A percentile compares a stretch with the other conserved stretches of the same genome.
These are phyloP conservation scores for Vaccinium darrowii DNA, from an alignment of 148 eudicot genomes.

Conservation along the genomic window DNA sequence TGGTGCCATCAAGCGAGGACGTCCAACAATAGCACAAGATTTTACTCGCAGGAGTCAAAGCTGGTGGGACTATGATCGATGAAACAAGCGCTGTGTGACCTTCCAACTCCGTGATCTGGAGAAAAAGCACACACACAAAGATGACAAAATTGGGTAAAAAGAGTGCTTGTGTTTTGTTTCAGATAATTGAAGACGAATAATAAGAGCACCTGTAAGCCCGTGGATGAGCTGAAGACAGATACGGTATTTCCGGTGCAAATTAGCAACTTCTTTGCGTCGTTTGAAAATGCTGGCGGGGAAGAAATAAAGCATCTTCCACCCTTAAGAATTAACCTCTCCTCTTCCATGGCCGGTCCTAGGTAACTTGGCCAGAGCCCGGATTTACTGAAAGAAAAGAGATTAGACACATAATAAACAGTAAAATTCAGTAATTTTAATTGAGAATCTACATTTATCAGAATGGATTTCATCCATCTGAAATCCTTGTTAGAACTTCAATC, in stretches of 20 bases:
- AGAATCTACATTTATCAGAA: neutral
- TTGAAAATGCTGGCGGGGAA: constrained; percentile 76
- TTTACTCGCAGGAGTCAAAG: constrained; percentile 38
- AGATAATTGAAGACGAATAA: too few relatives aligned
- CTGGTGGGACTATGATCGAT: constrained; percentile 69
- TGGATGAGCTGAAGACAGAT: constrained; percentile 76
- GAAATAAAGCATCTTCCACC: constrained; percentile 79
- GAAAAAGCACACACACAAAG: neutral
- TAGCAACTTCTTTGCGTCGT: constrained; percentile 67
- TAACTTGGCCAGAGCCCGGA: too few relatives aligned
- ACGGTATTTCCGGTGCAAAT: constrained; percentile 72
- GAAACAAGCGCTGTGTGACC: constrained; percentile 77
- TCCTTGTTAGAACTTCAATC: too few relatives aligned
- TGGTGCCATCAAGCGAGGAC: constrained; percentile 80
- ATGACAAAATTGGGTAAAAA: neutral
- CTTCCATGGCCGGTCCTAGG: neutral
- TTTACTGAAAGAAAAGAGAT: neutral
- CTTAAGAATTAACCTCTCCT: neutral
- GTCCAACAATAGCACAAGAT: constrained; percentile 83
- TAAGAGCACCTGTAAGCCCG: constrained; percentile 61
- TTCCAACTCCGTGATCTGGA: constrained; percentile 71
- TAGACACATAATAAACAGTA: neutral
- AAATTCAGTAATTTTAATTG: constrained; percentile 23
- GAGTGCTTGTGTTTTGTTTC: neutral
- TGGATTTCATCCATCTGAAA: neutral